A percentile compares a stretch with the other conserved stretches of the same genome.
phyloP scores from a whole-genome alignment of 139 green algal species.

The Chlamydomonas sp. region DNA sequence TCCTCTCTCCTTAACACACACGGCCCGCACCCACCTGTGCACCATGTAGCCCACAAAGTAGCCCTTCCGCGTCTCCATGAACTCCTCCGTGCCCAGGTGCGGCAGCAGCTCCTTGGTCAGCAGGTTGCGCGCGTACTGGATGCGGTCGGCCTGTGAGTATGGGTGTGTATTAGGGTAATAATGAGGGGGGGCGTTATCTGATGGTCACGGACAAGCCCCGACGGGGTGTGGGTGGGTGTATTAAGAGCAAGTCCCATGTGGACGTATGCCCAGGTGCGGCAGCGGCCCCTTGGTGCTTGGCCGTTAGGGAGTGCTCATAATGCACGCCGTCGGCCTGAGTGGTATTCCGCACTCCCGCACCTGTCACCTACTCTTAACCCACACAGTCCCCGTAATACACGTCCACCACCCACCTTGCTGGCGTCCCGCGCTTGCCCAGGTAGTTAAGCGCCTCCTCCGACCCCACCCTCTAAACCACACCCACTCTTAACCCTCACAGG shows the following conservation, averaged over 20 bases:
- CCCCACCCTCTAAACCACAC: too few relatives aligned
- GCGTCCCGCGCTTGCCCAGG: conserved; percentile 90
- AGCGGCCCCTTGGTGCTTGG: too few relatives aligned
- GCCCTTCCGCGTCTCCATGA: conserved; percentile 86
- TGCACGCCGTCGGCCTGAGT: too few relatives aligned
- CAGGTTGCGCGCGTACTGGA: conserved; percentile 91
- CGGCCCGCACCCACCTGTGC: conserved; percentile 55
- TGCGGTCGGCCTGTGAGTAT: conserved; percentile 80
- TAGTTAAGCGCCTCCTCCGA: conserved; percentile 94
- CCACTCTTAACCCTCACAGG: too few relatives aligned
- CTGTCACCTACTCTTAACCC: too few relatives aligned
- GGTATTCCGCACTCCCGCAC: too few relatives aligned
- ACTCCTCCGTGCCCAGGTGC: conserved; percentile 88
- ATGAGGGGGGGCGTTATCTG: background rate
- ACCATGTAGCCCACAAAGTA: conserved; percentile 83
- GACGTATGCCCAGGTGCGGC: too few relatives aligned
- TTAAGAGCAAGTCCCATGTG: too few relatives aligned
- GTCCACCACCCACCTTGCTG: conserved; percentile 34
- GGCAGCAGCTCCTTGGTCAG: conserved; percentile 98
- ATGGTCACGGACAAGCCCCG: too few relatives aligned
- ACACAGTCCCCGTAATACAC: background rate
- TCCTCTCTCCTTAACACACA: background rate
- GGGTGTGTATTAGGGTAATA: background rate
- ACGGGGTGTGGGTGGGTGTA: too few relatives aligned
- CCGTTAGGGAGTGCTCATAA: too few relatives aligned